phyloP scores from a whole-genome alignment of 495 filamentous ascomycete species.

The Daldinia concentrica region DNA sequence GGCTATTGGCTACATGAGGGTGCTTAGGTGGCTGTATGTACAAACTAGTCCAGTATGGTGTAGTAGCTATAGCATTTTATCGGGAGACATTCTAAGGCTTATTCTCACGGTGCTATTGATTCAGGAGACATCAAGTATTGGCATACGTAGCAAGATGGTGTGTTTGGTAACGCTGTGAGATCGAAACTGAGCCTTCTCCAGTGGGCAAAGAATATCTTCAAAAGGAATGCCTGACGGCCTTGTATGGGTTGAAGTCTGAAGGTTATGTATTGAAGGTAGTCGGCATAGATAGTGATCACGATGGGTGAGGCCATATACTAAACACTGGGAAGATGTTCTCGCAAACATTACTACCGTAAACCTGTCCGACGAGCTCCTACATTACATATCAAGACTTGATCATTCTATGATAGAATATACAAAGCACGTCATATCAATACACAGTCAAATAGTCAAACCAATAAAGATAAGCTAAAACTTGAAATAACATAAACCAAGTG shows the following conservation, averaged over 20 bases:
- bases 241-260: no score
- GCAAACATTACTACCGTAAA: no score
- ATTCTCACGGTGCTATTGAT: neutral
- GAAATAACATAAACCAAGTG: conserved; percentile 11
- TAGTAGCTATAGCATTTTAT: neutral
- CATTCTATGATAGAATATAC: no score
- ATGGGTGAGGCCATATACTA: no score
- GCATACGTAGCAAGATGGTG: neutral
- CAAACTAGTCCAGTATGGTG: neutral
- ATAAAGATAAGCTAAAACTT: neutral
- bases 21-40: neutral
- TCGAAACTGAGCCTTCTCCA: neutral
- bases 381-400: neutral
- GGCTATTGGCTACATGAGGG: neutral
- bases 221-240: neutral
- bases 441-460: neutral
- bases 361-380: neutral
- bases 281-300: no score
- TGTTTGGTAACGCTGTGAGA: neutral
- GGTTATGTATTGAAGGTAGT: no score
- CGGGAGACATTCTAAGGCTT: neutral
- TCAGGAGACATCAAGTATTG: neutral
- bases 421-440: neutral
- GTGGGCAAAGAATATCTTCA: neutral
- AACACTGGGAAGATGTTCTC: no score